Evolutionary conservation across 2,329 filamentous ascomycete species (phyloP).

Genomic region (Aspergillus pseudoviridinutans): DNA sequence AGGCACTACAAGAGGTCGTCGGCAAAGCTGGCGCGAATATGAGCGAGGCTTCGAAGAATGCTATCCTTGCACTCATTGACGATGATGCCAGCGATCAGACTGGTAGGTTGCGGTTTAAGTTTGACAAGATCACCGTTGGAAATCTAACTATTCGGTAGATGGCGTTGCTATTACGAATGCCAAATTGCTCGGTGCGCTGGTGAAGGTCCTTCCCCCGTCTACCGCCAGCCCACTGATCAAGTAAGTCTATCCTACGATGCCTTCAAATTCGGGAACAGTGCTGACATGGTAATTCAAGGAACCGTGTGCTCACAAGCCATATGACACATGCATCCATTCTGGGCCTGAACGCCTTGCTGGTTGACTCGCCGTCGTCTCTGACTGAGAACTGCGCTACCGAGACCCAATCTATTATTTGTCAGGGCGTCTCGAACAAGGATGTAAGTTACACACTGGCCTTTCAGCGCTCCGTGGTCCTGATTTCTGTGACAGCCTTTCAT

Average conservation of each 20-base stretch:
- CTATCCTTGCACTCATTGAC: constrained; percentile 87
- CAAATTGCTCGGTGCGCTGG: constrained; percentile 80
- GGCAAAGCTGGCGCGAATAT: constrained; percentile 93
- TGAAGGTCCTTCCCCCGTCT: constrained; percentile 77
- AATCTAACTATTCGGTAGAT: constrained; percentile 35
- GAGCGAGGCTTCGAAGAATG: constrained; percentile 80
- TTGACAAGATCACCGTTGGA: neutral
- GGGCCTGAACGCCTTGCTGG: constrained; percentile 80
- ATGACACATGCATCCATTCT: constrained; percentile 76
- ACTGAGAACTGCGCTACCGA: constrained; percentile 68
- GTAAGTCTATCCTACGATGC: constrained; percentile 26
- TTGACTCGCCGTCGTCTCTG: constrained; percentile 71
- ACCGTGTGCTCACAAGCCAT: constrained; percentile 72
- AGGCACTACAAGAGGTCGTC: constrained; percentile 92
- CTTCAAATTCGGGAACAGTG: neutral
- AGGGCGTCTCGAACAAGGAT: constrained; percentile 72
- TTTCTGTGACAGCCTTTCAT: constrained; percentile 62
- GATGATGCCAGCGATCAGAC: constrained; percentile 72
- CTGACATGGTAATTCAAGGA: constrained; percentile 52
- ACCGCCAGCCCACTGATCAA: constrained; percentile 60
- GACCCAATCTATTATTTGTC: constrained; percentile 69
- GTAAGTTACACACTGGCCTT: constrained; percentile 49
- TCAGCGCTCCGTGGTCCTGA: constrained; percentile 13
- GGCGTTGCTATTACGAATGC: constrained; percentile 85
- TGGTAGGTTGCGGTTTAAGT: constrained; percentile 38